phyloP scores from a whole-genome alignment of 352 stramenopile species.

The Halophytophthora batemanensis region DNA sequence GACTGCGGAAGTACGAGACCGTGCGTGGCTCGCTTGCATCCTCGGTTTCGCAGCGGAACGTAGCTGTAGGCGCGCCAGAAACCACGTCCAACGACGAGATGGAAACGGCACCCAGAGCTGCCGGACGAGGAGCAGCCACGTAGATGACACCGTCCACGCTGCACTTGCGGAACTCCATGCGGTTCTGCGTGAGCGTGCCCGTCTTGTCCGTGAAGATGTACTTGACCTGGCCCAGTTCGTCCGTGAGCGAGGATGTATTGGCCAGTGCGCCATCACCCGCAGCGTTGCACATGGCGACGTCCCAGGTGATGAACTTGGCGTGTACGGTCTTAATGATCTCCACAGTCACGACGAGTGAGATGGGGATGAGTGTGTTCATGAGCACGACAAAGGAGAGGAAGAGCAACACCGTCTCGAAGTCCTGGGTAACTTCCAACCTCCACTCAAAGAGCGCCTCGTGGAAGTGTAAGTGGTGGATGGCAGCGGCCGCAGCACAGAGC shows the following conservation, averaged over 20 bases:
- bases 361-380: slow-evolving; percentile 92
- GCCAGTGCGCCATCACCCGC: slow-evolving; percentile 68
- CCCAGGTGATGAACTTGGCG: slow-evolving; percentile 79
- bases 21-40: slow-evolving; percentile 11
- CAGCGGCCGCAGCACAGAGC: slow-evolving; percentile 55
- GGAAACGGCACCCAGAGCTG: slow-evolving; percentile 24
- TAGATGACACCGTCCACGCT: slow-evolving; percentile 90
- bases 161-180: slow-evolving; percentile 96
- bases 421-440: not conserved
- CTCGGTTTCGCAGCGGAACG: slow-evolving; percentile 13
- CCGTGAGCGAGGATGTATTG: slow-evolving; percentile 88
- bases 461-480: slow-evolving; percentile 30
- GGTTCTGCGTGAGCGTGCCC: slow-evolving; percentile 92
- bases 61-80: slow-evolving; percentile 3
- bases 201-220: slow-evolving; percentile 95
- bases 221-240: slow-evolving; percentile 91
- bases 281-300: slow-evolving; percentile 51
- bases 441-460: not conserved
- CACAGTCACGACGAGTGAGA: slow-evolving; percentile 90
- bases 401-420: slow-evolving; percentile 41
- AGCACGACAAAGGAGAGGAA: slow-evolving; percentile 91
- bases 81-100: slow-evolving; percentile 33
- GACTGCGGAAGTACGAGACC: slow-evolving; percentile 42
- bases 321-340: slow-evolving; percentile 77
- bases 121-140: slow-evolving; percentile 26